Percentiles rank a stretch among this genome's conserved stretches.
These are phyloP conservation scores for Exsudoporus floridanus DNA, from an alignment of 1,284 basidiomycete genomes.

Conservation along the genomic window DNA sequence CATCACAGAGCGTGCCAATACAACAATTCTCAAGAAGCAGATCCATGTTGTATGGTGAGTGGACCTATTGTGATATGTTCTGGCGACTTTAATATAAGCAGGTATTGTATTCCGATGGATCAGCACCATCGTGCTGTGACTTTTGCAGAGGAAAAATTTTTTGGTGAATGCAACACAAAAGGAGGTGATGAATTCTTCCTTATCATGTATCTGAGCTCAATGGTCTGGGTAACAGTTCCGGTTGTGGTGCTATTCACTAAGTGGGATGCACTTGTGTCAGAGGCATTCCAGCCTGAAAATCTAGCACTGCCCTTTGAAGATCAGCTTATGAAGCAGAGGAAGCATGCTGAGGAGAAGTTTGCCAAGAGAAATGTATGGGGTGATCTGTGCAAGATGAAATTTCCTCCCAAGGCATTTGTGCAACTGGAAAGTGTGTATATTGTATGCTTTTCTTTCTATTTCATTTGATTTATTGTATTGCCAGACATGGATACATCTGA, in stretches of 20 bases:
- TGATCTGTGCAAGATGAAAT: neutral
- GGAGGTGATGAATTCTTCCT: too few relatives aligned
- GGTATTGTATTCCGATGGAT: neutral
- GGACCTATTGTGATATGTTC: neutral
- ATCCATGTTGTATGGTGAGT: neutral
- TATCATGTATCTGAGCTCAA: too few relatives aligned
- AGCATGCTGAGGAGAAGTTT: too few relatives aligned
- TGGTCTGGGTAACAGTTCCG: too few relatives aligned
- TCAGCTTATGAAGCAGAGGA: neutral
- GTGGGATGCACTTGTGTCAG: too few relatives aligned
- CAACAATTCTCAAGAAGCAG: neutral
- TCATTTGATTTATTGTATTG: neutral
- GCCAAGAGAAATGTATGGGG: neutral
- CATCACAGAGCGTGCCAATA: neutral
- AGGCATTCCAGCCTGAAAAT: neutral
- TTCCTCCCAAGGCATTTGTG: neutral
- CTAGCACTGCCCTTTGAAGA: neutral
- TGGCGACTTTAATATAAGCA: neutral
- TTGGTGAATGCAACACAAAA: too few relatives aligned
- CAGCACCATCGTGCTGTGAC: neutral
- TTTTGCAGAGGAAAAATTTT: neutral
- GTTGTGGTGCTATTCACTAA: too few relatives aligned
- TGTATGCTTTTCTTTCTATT: neutral
- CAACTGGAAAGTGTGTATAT: neutral
- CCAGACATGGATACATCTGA: neutral